phyloP scores from a whole-genome alignment of 2,329 filamentous ascomycete species.

The Phaeosphaeriaceae sp. region DNA sequence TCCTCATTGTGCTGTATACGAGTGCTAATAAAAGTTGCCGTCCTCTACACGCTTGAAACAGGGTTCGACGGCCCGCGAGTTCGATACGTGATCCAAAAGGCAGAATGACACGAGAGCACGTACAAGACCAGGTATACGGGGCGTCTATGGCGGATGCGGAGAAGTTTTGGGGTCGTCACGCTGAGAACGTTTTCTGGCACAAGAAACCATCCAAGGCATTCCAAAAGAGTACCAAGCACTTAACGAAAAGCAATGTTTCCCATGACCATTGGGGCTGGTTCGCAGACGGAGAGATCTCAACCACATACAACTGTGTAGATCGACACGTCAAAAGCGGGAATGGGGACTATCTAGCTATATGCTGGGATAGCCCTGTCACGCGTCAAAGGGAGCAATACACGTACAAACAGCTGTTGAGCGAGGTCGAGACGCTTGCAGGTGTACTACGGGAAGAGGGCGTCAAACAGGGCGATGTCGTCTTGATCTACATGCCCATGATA shows the following conservation, averaged over 20 bases:
- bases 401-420: constrained; percentile 76
- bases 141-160: constrained; percentile 72
- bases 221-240: constrained; percentile 65
- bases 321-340: constrained; percentile 80
- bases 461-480: constrained; percentile 81
- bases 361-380: constrained; percentile 89
- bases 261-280: constrained; percentile 92
- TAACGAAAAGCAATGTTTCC: constrained; percentile 64
- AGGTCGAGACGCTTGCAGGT: constrained; percentile 83
- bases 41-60: neutral
- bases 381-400: constrained; percentile 73
- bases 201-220: constrained; percentile 72
- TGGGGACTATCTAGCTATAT: constrained; percentile 76
- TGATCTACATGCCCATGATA: constrained; percentile 98
- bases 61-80: neutral
- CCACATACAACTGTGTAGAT: constrained; percentile 90
- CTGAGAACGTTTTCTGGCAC: constrained; percentile 81
- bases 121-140: constrained; percentile 60
- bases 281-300: constrained; percentile 84
- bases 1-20: no score
- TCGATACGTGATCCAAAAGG: neutral
- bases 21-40: no score
- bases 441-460: constrained; percentile 84
- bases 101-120: constrained; percentile 20
- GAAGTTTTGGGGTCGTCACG: constrained; percentile 77